A percentile compares a stretch with the other conserved stretches of the same genome.
These are phyloP conservation scores for Phytophthora aleatoria DNA, from an alignment of 352 stramenopile species.

Conservation along the genomic window DNA sequence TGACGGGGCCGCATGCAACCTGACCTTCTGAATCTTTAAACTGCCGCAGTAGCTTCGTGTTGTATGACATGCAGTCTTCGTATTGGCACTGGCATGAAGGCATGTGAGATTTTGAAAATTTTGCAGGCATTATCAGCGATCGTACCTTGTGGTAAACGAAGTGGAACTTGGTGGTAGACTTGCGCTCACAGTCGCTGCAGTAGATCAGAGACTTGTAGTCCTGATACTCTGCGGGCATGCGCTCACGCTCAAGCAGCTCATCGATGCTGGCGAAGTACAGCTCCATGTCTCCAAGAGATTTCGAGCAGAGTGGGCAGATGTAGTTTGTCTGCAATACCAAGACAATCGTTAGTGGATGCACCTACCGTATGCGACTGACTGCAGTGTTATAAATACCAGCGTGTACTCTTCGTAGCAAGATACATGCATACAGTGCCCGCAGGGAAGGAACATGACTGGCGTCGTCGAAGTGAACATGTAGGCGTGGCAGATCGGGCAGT, in stretches of 20 bases:
- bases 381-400: conserved; percentile 42
- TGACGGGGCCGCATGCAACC: conserved; percentile 22
- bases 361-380: neutral
- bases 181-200: conserved; percentile 87
- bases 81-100: conserved; percentile 61
- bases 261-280: conserved; percentile 89
- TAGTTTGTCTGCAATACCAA: conserved; percentile 79
- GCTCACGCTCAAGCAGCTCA: conserved; percentile 78
- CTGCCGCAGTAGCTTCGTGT: conserved; percentile 84
- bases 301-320: conserved; percentile 95
- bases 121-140: no score
- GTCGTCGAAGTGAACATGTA: conserved; percentile 97
- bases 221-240: conserved; percentile 81
- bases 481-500: conserved; percentile 95
- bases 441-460: conserved; percentile 94
- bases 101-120: neutral
- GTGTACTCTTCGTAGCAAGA: conserved; percentile 95
- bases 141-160: conserved; percentile 89
- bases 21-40: conserved; percentile 58
- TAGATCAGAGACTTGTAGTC: conserved; percentile 80
- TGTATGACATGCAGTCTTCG: conserved; percentile 82
- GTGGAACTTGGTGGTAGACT: conserved; percentile 84
- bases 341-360: conserved; percentile 7
- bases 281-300: conserved; percentile 95
- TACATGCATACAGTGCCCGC: conserved; percentile 97